Percentiles rank a stretch among this genome's conserved stretches.
Evolutionary conservation across 1,284 basidiomycete genomes (phyloP).

Genomic region (Jaminaea rosea): DNA sequence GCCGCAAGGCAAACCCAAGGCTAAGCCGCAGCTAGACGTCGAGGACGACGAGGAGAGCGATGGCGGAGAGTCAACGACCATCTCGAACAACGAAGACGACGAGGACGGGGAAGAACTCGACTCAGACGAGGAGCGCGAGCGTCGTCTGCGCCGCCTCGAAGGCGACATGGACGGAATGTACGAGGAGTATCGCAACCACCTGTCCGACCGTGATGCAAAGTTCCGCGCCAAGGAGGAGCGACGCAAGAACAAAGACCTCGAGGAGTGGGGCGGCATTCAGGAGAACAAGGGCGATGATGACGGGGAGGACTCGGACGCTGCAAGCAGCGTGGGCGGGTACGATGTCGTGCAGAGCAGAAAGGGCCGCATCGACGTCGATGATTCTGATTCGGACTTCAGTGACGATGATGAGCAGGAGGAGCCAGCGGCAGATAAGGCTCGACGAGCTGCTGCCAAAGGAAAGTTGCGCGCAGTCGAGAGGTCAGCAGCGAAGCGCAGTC

Average conservation of each 20-base stretch:
- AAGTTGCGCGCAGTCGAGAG: slow-evolving; percentile 15
- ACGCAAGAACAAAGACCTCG: slow-evolving; percentile 57
- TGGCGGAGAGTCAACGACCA: slow-evolving; percentile 46
- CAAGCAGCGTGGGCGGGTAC: slow-evolving; percentile 57
- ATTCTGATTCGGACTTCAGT: slow-evolving; percentile 51
- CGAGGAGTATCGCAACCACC: slow-evolving; percentile 71
- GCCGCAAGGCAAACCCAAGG: too few species aligned
- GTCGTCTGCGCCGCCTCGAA: slow-evolving; percentile 57
- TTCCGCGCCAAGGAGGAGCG: slow-evolving; percentile 77
- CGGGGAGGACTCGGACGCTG: slow-evolving; percentile 46
- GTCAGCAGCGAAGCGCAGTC: slow-evolving; percentile 10
- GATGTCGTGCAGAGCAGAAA: slow-evolving; percentile 62
- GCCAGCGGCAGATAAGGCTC: slow-evolving; percentile 34
- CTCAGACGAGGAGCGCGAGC: slow-evolving; percentile 51
- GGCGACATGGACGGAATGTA: slow-evolving; percentile 80
- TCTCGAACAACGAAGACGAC: slow-evolving; percentile 24
- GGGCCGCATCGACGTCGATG: slow-evolving; percentile 54
- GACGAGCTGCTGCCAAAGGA: slow-evolving; percentile 37
- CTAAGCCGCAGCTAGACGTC: slow-evolving; percentile 5
- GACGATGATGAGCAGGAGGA: slow-evolving; percentile 46
- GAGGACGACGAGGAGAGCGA: slow-evolving; percentile 50
- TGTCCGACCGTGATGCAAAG: slow-evolving; percentile 79
- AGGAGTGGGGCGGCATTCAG: slow-evolving; percentile 36
- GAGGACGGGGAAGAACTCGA: slow-evolving; percentile 51
- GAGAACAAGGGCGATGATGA: slow-evolving; percentile 12